Percentiles rank a stretch among this genome's conserved stretches.
Evolutionary conservation across 768 basidiomycete species (phyloP).

Genomic region (Suillus subluteus): DNA sequence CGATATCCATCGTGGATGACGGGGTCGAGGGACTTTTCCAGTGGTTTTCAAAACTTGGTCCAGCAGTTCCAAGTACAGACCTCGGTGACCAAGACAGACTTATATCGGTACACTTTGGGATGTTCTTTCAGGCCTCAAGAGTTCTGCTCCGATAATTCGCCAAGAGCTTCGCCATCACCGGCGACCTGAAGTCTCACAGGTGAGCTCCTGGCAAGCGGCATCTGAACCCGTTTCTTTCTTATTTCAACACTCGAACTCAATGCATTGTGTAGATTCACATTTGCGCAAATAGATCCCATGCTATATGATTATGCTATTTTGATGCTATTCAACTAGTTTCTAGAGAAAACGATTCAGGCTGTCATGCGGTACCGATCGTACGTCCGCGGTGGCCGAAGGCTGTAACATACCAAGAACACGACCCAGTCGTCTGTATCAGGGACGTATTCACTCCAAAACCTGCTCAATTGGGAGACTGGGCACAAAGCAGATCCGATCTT

Average conservation of each 20-base stretch:
- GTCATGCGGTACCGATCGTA: not conserved
- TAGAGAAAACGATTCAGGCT: not conserved
- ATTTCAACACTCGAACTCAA: not conserved
- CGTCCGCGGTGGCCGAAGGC: not conserved
- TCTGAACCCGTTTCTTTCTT: not conserved
- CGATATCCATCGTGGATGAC: not conserved
- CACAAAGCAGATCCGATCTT: not conserved
- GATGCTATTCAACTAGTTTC: not conserved
- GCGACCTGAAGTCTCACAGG: not conserved
- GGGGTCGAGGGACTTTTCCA: not conserved
- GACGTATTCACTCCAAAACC: not conserved
- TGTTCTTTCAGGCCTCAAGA: not conserved
- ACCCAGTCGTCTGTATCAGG: not conserved
- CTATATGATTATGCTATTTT: not conserved
- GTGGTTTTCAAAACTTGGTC: not conserved
- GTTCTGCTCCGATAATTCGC: not conserved
- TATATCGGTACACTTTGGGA: not conserved
- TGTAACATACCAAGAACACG: not conserved
- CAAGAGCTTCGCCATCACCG: not conserved
- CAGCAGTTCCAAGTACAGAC: not conserved
- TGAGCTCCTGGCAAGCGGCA: not conserved
- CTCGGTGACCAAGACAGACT: not conserved
- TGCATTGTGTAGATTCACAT: not conserved
- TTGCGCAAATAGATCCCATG: not conserved
- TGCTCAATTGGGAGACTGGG: not conserved